phyloP scores from a whole-genome alignment of 2,329 filamentous ascomycete genomes.

The Ceratocystis variospora region DNA sequence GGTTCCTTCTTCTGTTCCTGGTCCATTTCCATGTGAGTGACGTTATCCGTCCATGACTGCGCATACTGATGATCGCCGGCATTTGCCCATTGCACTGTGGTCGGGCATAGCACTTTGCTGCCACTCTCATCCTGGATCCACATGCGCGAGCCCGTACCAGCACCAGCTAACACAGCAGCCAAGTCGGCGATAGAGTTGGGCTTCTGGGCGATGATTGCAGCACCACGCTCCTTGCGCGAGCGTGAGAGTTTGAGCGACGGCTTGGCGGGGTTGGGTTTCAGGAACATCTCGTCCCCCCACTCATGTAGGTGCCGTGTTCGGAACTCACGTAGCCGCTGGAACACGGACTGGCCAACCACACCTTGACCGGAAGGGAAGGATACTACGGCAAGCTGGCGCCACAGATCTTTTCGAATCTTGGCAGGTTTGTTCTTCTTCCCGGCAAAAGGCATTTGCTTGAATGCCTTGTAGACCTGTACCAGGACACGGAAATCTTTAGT shows the following conservation, averaged over 20 bases:
- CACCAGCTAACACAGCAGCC: conserved; percentile 41
- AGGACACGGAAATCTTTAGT: too few species aligned
- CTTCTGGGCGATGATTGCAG: conserved; percentile 45
- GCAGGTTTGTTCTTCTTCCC: conserved; percentile 53
- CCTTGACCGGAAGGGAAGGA: conserved; percentile 41
- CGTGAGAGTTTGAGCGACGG: conserved; percentile 28
- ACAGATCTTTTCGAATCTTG: conserved; percentile 53
- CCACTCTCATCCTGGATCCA: conserved; percentile 21
- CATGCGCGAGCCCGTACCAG: conserved; percentile 39
- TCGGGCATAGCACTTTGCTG: conserved; percentile 27
- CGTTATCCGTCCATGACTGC: conserved; percentile 37
- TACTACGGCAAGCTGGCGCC: conserved; percentile 47
- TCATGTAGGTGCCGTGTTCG: conserved; percentile 47
- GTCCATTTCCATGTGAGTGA: conserved; percentile 33
- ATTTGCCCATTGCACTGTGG: conserved; percentile 40
- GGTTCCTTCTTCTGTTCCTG: background rate
- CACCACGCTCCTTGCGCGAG: conserved; percentile 34
- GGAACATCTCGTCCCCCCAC: conserved; percentile 40
- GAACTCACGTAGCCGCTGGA: conserved; percentile 51
- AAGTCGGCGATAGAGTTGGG: conserved; percentile 50
- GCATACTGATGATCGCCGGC: conserved; percentile 36
- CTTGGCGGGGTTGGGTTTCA: conserved; percentile 27
- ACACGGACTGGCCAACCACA: conserved; percentile 43
- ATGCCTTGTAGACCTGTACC: conserved; percentile 30
- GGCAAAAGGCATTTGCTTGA: conserved; percentile 49